A percentile compares a stretch with the other conserved stretches of the same genome.
phyloP scores from a whole-genome alignment of 1,284 basidiomycete species.

The Coniferiporia weirii region DNA sequence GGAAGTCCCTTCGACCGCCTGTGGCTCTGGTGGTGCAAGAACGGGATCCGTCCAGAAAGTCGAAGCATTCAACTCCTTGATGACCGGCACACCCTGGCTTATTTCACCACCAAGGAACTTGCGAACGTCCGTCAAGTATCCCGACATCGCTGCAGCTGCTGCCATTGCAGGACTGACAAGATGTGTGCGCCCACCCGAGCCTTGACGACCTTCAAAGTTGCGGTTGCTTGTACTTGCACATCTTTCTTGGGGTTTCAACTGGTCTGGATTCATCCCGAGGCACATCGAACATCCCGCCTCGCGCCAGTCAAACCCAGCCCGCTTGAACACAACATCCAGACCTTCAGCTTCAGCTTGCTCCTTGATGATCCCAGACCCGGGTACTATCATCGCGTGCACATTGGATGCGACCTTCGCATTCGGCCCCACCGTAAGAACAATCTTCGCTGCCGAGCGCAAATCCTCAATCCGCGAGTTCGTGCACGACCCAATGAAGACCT shows the following conservation, averaged over 20 bases:
- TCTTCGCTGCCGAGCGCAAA: slow-evolving; percentile 82
- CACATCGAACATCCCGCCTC: slow-evolving; percentile 99
- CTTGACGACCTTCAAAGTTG: slow-evolving; percentile 90
- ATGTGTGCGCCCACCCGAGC: slow-evolving; percentile 89
- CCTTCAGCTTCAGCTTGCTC: slow-evolving; percentile 94
- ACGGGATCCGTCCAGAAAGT: slow-evolving; percentile 70
- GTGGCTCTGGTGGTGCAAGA: slow-evolving; percentile 60
- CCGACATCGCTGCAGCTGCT: slow-evolving; percentile 90
- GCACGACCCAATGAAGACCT: slow-evolving; percentile 97
- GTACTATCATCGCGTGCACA: slow-evolving; percentile 92
- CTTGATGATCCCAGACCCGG: slow-evolving; percentile 92
- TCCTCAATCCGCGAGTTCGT: slow-evolving; percentile 97
- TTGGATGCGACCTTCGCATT: slow-evolving; percentile 75
- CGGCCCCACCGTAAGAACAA: slow-evolving; percentile 73
- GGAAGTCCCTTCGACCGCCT: slow-evolving; percentile 26
- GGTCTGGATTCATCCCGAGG: slow-evolving; percentile 96
- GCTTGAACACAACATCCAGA: slow-evolving; percentile 85
- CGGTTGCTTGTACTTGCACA: slow-evolving; percentile 97
- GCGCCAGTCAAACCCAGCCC: slow-evolving; percentile 95
- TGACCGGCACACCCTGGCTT: slow-evolving; percentile 34
- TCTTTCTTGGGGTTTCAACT: slow-evolving; percentile 83
- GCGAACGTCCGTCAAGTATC: slow-evolving; percentile 85
- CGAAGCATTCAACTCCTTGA: slow-evolving; percentile 13
- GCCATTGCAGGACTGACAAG: slow-evolving; percentile 95
- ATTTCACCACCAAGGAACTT: slow-evolving; percentile 58